These are phyloP conservation scores for Gynochthodes officinalis DNA, from an alignment of 257 asterid genomes.

Conservation along the genomic window DNA sequence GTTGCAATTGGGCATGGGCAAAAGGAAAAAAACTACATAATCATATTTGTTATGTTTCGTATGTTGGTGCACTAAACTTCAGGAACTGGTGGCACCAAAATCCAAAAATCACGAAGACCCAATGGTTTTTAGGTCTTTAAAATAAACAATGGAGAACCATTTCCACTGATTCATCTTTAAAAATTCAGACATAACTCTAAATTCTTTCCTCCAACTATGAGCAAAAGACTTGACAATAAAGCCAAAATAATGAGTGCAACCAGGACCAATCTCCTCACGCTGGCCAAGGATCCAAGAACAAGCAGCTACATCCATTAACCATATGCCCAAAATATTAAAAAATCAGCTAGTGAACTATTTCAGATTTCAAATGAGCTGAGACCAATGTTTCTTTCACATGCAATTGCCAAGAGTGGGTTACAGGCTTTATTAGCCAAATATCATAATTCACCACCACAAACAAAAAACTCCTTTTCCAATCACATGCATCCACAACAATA, in stretches of 20 bases:
- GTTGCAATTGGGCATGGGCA: neutral
- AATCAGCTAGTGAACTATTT: neutral
- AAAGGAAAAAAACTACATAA: neutral
- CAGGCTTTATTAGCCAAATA: neutral
- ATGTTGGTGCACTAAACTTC: neutral
- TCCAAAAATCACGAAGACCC: neutral
- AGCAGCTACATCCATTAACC: neutral
- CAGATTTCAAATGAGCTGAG: neutral
- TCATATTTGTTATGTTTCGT: neutral
- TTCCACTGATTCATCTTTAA: neutral
- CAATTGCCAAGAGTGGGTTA: no score
- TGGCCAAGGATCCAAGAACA: neutral
- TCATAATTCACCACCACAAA: neutral
- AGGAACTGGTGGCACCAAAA: neutral
- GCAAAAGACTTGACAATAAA: neutral
- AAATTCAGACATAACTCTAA: neutral
- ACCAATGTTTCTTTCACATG: neutral
- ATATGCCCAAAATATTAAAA: neutral
- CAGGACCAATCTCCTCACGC: neutral
- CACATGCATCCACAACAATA: neutral
- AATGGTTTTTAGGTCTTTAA: neutral
- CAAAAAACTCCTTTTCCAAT: neutral
- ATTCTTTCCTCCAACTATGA: neutral
- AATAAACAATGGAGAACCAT: neutral
- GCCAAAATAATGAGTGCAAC: neutral